Percentiles rank a stretch among this genome's conserved stretches.
Conservation (phyloP, 2,329 filamentous ascomycete genomes). For the Verticillium nonalfalfae region DNA sequence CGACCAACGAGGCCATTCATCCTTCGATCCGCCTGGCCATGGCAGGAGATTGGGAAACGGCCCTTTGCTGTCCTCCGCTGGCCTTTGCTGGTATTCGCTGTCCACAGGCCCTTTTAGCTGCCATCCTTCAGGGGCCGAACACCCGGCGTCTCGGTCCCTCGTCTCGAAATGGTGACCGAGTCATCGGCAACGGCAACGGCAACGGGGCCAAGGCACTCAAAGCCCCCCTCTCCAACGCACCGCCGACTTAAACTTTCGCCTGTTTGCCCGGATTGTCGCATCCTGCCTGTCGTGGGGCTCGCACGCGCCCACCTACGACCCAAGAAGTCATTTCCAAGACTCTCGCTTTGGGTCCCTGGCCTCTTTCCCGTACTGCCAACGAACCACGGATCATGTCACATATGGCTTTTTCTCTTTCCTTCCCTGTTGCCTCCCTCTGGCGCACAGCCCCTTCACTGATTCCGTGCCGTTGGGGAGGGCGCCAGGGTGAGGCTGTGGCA, state of each 20-base stretch:
- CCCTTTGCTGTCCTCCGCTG: neutral
- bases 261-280: neutral
- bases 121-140: neutral
- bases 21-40: neutral
- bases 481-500: too few relatives aligned
- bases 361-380: neutral
- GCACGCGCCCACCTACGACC: neutral
- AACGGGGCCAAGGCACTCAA: neutral
- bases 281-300: neutral
- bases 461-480: neutral
- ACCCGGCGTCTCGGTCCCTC: neutral
- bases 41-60: neutral
- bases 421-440: too few relatives aligned
- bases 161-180: neutral
- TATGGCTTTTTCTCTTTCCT: neutral
- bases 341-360: neutral
- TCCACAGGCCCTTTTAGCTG: too few relatives aligned
- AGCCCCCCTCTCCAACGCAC: neutral
- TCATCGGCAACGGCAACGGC: neutral
- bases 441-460: neutral
- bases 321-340: neutral
- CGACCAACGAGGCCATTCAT: neutral
- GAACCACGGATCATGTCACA: neutral
- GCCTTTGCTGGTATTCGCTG: too few relatives aligned
- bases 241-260: neutral